A percentile compares a stretch with the other conserved stretches of the same genome.
Evolutionary conservation across 2,329 filamentous ascomycete genomes (phyloP).

Genomic region (Beauveria asiatica): DNA sequence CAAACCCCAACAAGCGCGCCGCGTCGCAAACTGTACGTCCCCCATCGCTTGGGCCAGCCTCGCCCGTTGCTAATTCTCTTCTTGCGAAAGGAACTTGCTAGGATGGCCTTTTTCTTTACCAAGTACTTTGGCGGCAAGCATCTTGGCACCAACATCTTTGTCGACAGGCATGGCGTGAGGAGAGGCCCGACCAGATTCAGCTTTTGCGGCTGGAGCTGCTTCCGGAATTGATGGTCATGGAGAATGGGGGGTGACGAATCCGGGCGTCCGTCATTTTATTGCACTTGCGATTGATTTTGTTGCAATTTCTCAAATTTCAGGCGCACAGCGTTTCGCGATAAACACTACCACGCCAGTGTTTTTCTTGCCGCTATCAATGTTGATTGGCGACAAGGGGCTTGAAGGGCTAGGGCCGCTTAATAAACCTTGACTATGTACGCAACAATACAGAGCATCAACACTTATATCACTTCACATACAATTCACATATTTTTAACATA

Average conservation of each 20-base stretch:
- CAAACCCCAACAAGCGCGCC: background rate
- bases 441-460: too few species aligned
- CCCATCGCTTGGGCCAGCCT: background rate
- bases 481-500: too few species aligned
- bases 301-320: background rate
- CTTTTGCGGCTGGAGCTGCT: slow-evolving; percentile 43
- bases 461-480: too few species aligned
- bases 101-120: slow-evolving; percentile 40
- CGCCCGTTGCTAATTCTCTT: background rate
- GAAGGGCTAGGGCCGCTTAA: too few species aligned
- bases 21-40: background rate
- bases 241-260: background rate
- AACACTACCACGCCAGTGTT: too few species aligned
- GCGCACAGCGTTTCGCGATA: too few species aligned
- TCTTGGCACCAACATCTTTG: slow-evolving; percentile 41
- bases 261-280: background rate
- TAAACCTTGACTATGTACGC: too few species aligned
- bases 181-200: slow-evolving; percentile 44
- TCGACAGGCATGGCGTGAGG: slow-evolving; percentile 36
- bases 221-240: slow-evolving; percentile 25
- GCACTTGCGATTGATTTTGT: background rate
- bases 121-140: slow-evolving; percentile 39
- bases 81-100: background rate
- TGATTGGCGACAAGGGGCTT: too few species aligned
- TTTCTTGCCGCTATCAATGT: too few species aligned